Percentiles rank a stretch among this genome's conserved stretches.
Evolutionary conservation across 2,329 filamentous ascomycete genomes (phyloP).

Genomic region (Aspergillus thermomutatus): DNA sequence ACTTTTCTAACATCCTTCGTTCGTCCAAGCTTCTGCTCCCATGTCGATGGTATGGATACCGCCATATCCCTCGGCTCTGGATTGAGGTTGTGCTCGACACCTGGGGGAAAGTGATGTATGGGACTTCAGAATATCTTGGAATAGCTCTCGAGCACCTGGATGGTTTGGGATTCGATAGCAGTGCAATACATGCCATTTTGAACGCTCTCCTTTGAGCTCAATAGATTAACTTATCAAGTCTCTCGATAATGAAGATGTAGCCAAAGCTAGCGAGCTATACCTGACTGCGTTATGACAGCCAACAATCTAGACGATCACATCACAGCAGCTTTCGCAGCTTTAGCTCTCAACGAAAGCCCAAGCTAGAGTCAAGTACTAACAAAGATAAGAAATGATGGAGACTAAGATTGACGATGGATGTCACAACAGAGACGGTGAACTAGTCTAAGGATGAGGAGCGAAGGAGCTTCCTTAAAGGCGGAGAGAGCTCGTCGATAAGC

Average conservation of each 20-base stretch:
- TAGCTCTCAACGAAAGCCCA: neutral
- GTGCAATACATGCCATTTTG: neutral
- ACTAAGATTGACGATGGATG: neutral
- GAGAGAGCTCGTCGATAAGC: neutral
- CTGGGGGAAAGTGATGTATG: neutral
- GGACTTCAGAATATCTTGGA: neutral
- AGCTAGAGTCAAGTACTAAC: neutral
- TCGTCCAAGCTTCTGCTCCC: neutral
- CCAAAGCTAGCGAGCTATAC: neutral
- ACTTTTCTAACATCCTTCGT: constrained; percentile 2
- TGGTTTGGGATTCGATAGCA: neutral
- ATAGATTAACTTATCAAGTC: neutral
- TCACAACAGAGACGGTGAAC: neutral
- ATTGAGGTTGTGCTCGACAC: neutral
- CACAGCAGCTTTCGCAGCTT: neutral
- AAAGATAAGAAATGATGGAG: neutral
- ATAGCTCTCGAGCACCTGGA: neutral
- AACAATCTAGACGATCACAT: neutral
- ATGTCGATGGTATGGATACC: constrained; percentile 2
- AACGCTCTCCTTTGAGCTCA: neutral
- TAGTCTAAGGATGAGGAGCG: neutral
- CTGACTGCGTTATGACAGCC: neutral
- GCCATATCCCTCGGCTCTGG: constrained; percentile 10
- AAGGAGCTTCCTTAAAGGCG: neutral
- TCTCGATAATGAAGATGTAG: neutral